Percentiles rank a stretch among this genome's conserved stretches.
Conservation (phyloP, 441 rosid species). For the Populus hybrid region DNA sequence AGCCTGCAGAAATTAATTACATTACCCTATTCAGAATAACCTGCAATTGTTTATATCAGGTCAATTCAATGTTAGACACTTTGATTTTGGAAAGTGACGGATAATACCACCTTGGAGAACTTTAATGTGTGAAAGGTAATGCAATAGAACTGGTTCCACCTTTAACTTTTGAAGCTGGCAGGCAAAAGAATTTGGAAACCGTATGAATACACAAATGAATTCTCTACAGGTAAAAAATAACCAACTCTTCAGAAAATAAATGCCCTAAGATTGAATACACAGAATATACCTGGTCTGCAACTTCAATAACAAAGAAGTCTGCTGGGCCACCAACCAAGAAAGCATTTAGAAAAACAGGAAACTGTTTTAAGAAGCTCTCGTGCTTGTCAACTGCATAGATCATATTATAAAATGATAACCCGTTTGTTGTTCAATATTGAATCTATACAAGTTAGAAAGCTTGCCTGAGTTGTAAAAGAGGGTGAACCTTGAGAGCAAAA, state of each 20-base stretch:
- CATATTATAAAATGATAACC: constrained; percentile 13
- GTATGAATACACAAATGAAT: neutral
- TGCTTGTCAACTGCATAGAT: constrained; percentile 68
- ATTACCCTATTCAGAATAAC: neutral
- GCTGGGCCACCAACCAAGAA: constrained; percentile 87
- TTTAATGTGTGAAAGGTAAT: constrained; percentile 79
- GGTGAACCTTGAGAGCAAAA: constrained; percentile 84
- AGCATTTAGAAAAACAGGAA: constrained; percentile 78
- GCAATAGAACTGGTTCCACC: constrained; percentile 95
- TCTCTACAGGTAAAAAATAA: neutral
- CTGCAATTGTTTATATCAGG: neutral
- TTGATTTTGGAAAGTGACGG: neutral
- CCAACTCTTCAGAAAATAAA: neutral
- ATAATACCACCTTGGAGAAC: constrained; percentile 66
- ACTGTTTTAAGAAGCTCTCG: constrained; percentile 66
- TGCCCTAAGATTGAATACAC: neutral
- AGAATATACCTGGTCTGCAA: constrained; percentile 69
- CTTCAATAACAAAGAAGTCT: constrained; percentile 89
- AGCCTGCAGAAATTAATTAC: constrained; percentile 47
- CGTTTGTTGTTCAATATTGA: constrained; percentile 5
- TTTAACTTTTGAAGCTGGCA: constrained; percentile 87
- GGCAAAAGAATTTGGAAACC: neutral
- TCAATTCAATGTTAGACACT: neutral
- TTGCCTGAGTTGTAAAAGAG: constrained; percentile 88
- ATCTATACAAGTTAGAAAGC: neutral